Conservation (phyloP, 441 rosid genomes). For the Biscutella laevigata region DNA sequence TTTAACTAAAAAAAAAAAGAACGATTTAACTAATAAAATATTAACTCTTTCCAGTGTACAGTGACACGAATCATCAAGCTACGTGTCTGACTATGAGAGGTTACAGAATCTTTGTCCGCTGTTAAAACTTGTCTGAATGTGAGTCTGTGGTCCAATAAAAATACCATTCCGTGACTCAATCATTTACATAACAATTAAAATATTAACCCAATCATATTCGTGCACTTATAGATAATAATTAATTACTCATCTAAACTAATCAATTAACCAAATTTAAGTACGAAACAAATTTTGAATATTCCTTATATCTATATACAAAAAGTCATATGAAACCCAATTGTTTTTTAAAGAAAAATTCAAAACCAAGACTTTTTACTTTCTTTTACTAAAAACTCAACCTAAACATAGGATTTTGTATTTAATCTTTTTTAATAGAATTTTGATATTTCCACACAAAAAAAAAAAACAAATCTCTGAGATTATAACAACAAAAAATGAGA, state of each 20-base stretch:
- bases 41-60: too few relatives aligned
- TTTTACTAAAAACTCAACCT: constrained; percentile 3
- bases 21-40: too few relatives aligned
- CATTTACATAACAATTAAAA: background rate
- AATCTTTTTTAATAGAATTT: background rate
- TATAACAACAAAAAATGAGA: constrained; percentile 10
- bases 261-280: background rate
- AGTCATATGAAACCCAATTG: too few relatives aligned
- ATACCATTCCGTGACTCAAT: constrained; percentile 16
- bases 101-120: background rate
- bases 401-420: constrained; percentile 11
- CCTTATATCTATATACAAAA: background rate
- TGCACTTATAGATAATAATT: background rate
- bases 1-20: too few relatives aligned
- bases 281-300: background rate
- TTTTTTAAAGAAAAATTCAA: background rate
- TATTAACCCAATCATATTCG: background rate
- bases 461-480: constrained; percentile 17
- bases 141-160: constrained; percentile 21
- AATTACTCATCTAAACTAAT: background rate
- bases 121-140: constrained; percentile 1
- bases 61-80: background rate
- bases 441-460: constrained; percentile 3
- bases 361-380: constrained; percentile 5
- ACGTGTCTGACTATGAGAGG: constrained; percentile 2